Conservation (phyloP, 352 stramenopile species). For the Phytophthora niederhauseri region DNA sequence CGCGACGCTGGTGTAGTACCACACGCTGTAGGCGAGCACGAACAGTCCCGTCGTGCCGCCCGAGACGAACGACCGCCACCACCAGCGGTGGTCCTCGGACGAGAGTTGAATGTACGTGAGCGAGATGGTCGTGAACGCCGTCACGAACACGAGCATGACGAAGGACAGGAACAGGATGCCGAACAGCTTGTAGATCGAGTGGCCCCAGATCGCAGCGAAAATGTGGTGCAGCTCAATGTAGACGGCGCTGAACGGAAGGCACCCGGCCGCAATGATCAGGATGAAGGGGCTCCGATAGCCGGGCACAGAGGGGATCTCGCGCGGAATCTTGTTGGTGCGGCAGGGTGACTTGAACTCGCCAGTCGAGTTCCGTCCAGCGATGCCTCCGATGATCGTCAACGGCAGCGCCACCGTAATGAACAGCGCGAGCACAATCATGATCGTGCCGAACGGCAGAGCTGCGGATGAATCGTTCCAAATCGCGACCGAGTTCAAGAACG, state of each 20-base stretch:
- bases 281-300: conserved; percentile 87
- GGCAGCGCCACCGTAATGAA: conserved; percentile 95
- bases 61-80: conserved; percentile 96
- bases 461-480: conserved; percentile 96
- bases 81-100: conserved; percentile 97
- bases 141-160: conserved; percentile 96
- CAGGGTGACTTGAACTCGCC: conserved; percentile 94
- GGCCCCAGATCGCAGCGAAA: conserved; percentile 97
- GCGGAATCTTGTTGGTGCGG: conserved; percentile 96
- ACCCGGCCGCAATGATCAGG: conserved; percentile 94
- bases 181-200: conserved; percentile 99
- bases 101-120: conserved; percentile 98
- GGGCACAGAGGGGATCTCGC: conserved; percentile 93
- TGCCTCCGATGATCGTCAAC: conserved; percentile 94
- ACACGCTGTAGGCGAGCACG: conserved; percentile 96
- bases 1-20: conserved; percentile 95
- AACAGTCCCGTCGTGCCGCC: conserved; percentile 96
- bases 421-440: conserved; percentile 94
- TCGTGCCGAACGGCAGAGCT: conserved; percentile 95
- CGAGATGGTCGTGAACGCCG: conserved; percentile 97
- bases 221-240: conserved; percentile 99
- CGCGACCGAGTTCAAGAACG: conserved; percentile 96
- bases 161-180: conserved; percentile 97
- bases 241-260: conserved; percentile 97
- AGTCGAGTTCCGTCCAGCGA: conserved; percentile 94